Percentiles rank a stretch among this genome's conserved stretches.
Evolutionary conservation across 179 eudicot species (phyloP).

Genomic region (Amaranthus tricolor): DNA sequence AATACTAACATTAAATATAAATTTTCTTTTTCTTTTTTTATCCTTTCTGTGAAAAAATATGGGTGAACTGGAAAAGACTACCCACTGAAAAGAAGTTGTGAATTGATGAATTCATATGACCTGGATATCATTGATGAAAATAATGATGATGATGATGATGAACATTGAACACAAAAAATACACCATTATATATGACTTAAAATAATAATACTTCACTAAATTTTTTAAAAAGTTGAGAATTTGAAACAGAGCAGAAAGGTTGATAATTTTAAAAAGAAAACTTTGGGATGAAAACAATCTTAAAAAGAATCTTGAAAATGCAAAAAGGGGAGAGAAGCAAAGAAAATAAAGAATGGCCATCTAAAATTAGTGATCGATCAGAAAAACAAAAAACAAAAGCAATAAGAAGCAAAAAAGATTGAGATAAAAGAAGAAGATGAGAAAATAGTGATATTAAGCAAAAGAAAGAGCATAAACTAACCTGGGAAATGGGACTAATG

Average conservation of each 20-base stretch:
- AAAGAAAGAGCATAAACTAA: slow-evolving; percentile 2
- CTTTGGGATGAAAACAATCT: background rate
- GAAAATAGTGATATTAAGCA: slow-evolving; percentile 3
- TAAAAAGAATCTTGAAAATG: background rate
- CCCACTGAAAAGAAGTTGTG: background rate
- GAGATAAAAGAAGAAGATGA: background rate
- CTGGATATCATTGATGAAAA: background rate
- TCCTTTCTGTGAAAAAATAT: background rate
- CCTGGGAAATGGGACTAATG: slow-evolving; percentile 18
- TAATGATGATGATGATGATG: background rate
- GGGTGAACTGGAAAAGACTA: background rate
- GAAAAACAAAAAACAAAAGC: slow-evolving; percentile 7
- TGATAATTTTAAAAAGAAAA: background rate
- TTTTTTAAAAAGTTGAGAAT: background rate
- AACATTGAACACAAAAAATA: background rate
- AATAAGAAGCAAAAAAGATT: background rate
- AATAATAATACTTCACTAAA: background rate
- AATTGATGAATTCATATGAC: background rate
- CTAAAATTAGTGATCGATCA: slow-evolving; percentile 15
- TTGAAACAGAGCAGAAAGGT: background rate
- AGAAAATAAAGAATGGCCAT: background rate
- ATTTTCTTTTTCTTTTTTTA: background rate
- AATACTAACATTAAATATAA: background rate
- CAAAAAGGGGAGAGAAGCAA: background rate
- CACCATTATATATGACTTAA: background rate